A percentile compares a stretch with the other conserved stretches of the same genome.
phyloP scores from a whole-genome alignment of 2,329 filamentous ascomycete species.

The Apiospora koreana region DNA sequence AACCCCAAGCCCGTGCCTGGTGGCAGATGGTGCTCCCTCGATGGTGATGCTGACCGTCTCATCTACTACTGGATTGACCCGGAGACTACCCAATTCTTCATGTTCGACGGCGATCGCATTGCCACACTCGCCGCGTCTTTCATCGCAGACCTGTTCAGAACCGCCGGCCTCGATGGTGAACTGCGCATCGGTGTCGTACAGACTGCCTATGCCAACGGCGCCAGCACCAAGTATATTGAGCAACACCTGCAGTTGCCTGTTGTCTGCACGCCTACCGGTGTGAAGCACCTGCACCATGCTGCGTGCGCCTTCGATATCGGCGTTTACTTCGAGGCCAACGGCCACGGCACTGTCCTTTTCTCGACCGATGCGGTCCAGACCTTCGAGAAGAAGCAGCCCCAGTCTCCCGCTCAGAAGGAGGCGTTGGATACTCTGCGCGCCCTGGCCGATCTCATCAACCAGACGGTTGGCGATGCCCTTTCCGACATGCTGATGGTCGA shows the following conservation, averaged over 20 bases:
- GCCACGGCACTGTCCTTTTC: slow-evolving; percentile 95
- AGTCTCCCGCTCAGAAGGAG: slow-evolving; percentile 89
- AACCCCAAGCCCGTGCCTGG: slow-evolving; percentile 75
- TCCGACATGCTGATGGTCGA: slow-evolving; percentile 96
- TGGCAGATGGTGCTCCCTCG: slow-evolving; percentile 84
- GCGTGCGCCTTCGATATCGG: slow-evolving; percentile 93
- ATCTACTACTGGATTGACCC: slow-evolving; percentile 93
- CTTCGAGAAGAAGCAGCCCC: slow-evolving; percentile 78
- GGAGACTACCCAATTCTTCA: slow-evolving; percentile 74
- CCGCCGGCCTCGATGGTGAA: slow-evolving; percentile 75
- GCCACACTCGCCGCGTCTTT: slow-evolving; percentile 92
- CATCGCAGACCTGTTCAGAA: slow-evolving; percentile 83
- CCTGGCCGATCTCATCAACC: slow-evolving; percentile 91
- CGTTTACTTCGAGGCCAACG: slow-evolving; percentile 98
- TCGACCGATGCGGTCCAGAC: slow-evolving; percentile 77
- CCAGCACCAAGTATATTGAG: slow-evolving; percentile 88
- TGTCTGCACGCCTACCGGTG: slow-evolving; percentile 90
- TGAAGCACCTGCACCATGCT: slow-evolving; percentile 98
- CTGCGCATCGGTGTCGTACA: slow-evolving; percentile 93
- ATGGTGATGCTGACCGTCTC: slow-evolving; percentile 92
- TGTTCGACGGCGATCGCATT: slow-evolving; percentile 95
- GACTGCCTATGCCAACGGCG: slow-evolving; percentile 96
- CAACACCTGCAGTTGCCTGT: slow-evolving; percentile 87
- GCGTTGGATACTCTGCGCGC: slow-evolving; percentile 83
- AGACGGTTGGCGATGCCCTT: slow-evolving; percentile 94